A percentile compares a stretch with the other conserved stretches of the same genome.
phyloP scores from a whole-genome alignment of 768 basidiomycete genomes.

The Kwoniella pini region DNA sequence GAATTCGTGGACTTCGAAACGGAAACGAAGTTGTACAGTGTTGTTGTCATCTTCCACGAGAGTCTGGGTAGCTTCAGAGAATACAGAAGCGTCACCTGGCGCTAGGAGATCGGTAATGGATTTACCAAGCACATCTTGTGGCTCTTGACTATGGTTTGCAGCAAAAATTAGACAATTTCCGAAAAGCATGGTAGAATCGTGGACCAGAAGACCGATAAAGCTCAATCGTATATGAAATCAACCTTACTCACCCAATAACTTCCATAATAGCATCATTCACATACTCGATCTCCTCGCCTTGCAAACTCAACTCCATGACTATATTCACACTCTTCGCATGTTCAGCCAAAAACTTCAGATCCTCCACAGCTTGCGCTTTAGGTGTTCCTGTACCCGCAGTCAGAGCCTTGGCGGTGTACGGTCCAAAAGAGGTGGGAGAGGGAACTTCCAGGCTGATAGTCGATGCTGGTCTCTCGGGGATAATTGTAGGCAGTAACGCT shows the following conservation, averaged over 20 bases:
- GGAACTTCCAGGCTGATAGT: constrained; percentile 32
- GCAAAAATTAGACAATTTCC: constrained; percentile 63
- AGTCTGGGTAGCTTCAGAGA: constrained; percentile 79
- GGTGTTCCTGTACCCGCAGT: constrained; percentile 15
- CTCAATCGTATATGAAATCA: no score
- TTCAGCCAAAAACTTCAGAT: constrained; percentile 84
- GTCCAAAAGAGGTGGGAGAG: constrained; percentile 19
- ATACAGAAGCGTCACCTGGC: constrained; percentile 75
- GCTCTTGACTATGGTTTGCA: constrained; percentile 61
- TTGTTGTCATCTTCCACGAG: constrained; percentile 89
- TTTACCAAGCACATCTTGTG: constrained; percentile 72
- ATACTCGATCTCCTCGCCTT: constrained; percentile 93
- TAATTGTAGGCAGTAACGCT: constrained; percentile 6
- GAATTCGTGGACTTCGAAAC: constrained; percentile 72
- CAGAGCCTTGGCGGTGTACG: constrained; percentile 15
- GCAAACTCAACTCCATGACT: constrained; percentile 88
- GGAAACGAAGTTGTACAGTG: constrained; percentile 89
- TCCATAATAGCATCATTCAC: constrained; percentile 93
- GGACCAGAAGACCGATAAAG: no score
- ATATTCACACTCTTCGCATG: constrained; percentile 94
- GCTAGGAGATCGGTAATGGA: constrained; percentile 80
- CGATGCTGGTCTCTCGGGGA: constrained; percentile 17
- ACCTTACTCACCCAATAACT: constrained; percentile 62
- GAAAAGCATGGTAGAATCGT: no score
- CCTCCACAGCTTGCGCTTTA: constrained; percentile 81